phyloP scores from a whole-genome alignment of 306 rosid genomes.

The Abrus precatorius region DNA sequence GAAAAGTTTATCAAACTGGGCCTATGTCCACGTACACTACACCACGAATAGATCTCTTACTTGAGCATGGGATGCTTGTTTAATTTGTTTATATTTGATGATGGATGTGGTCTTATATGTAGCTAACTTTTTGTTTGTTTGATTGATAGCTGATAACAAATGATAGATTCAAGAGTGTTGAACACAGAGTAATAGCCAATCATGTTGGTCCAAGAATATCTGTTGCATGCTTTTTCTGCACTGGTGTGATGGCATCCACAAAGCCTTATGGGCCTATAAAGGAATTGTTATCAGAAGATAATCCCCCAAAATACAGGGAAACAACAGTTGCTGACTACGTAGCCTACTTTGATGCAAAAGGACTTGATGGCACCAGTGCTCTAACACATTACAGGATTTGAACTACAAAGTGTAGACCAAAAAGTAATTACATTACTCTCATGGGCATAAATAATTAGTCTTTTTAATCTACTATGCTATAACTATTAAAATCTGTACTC shows the following conservation, averaged over 20 bases:
- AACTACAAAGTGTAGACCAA: neutral
- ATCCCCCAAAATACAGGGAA: slow-evolving; percentile 53
- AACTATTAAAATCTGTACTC: too few species aligned
- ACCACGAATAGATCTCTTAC: too few species aligned
- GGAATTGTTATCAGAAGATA: slow-evolving; percentile 53
- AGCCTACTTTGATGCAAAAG: neutral
- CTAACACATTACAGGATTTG: slow-evolving; percentile 50
- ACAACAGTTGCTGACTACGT: slow-evolving; percentile 39
- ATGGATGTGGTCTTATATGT: too few species aligned
- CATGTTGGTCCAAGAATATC: slow-evolving; percentile 28
- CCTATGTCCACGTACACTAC: too few species aligned
- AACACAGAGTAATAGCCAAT: slow-evolving; percentile 29
- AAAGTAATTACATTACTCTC: too few species aligned
- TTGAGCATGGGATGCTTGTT: too few species aligned
- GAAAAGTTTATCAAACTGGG: too few species aligned
- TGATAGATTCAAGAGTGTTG: slow-evolving; percentile 32
- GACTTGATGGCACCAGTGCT: slow-evolving; percentile 47
- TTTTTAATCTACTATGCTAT: too few species aligned
- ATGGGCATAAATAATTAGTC: too few species aligned
- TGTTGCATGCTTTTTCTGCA: slow-evolving; percentile 16
- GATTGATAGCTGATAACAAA: slow-evolving; percentile 36
- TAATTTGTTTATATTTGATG: neutral
- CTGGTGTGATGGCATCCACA: neutral
- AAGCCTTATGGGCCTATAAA: slow-evolving; percentile 53
- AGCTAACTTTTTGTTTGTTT: neutral